These are phyloP conservation scores for Prunus campanulata DNA, from an alignment of 306 rosid genomes.

Conservation along the genomic window DNA sequence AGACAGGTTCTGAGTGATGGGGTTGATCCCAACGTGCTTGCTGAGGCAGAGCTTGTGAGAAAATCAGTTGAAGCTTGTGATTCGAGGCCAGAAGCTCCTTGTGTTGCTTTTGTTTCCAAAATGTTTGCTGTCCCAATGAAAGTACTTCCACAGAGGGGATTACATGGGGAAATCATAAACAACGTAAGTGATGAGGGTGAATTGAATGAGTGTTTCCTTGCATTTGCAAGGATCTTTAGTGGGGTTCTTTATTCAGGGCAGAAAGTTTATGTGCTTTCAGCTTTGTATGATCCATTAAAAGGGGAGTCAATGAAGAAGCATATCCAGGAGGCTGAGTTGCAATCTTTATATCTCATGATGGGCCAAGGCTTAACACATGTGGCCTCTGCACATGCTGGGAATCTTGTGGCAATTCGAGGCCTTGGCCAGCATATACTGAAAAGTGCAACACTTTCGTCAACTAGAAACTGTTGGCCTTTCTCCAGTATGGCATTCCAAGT, in stretches of 20 bases:
- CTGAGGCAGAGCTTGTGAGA: slow-evolving; percentile 52
- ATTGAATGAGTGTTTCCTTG: slow-evolving; percentile 82
- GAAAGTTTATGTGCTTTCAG: slow-evolving; percentile 80
- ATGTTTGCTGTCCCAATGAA: slow-evolving; percentile 86
- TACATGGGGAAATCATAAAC: slow-evolving; percentile 32
- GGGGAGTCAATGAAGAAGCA: slow-evolving; percentile 77
- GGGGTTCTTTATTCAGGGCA: slow-evolving; percentile 70
- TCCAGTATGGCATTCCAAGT: slow-evolving; percentile 87
- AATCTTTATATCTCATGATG: slow-evolving; percentile 83
- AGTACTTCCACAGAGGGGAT: slow-evolving; percentile 53
- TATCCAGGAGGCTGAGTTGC: slow-evolving; percentile 75
- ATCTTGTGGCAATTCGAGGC: slow-evolving; percentile 86
- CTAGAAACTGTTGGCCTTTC: slow-evolving; percentile 87
- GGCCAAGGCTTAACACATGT: slow-evolving; percentile 86
- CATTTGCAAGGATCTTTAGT: slow-evolving; percentile 87
- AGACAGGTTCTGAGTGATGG: slow-evolving; percentile 34
- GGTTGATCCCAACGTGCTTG: slow-evolving; percentile 28
- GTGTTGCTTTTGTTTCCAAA: slow-evolving; percentile 82
- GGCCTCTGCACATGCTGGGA: slow-evolving; percentile 66
- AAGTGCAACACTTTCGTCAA: slow-evolving; percentile 86
- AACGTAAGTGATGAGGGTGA: slow-evolving; percentile 48
- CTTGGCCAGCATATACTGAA: slow-evolving; percentile 85
- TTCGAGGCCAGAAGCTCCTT: slow-evolving; percentile 64
- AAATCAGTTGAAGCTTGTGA: slow-evolving; percentile 65
- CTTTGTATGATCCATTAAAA: slow-evolving; percentile 77